phyloP scores from a whole-genome alignment of 257 asterid genomes.

The Jasminum sambac region DNA sequence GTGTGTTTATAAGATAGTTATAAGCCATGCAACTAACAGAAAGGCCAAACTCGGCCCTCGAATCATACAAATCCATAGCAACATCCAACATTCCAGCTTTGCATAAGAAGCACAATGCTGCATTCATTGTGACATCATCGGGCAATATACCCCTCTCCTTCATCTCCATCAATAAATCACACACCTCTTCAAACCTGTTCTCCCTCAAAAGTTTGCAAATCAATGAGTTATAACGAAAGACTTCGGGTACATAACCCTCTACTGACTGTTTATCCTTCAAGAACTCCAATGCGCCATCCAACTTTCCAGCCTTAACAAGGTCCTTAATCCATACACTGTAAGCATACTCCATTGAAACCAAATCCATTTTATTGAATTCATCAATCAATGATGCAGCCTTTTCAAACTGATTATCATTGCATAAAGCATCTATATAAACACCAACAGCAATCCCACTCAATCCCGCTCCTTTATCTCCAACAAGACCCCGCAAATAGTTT shows the following conservation, averaged over 20 bases:
- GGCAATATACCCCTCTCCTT: constrained; percentile 53
- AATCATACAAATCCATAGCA: constrained; percentile 67
- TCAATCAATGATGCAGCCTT: constrained; percentile 56
- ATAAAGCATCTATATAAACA: constrained; percentile 60
- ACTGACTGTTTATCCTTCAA: constrained; percentile 52
- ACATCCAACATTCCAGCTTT: constrained; percentile 72
- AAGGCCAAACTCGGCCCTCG: constrained; percentile 63
- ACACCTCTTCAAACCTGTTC: constrained; percentile 66
- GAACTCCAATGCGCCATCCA: constrained; percentile 65
- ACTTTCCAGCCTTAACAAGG: constrained; percentile 61
- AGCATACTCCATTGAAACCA: constrained; percentile 48
- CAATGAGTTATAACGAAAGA: constrained; percentile 58
- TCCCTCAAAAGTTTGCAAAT: constrained; percentile 64
- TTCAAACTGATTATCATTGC: constrained; percentile 53
- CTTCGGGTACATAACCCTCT: constrained; percentile 67
- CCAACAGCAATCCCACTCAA: constrained; percentile 47
- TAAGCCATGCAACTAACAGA: constrained; percentile 73
- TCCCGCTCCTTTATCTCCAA: constrained; percentile 25
- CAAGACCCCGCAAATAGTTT: constrained; percentile 48
- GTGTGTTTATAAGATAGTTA: constrained; percentile 71
- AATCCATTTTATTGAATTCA: constrained; percentile 47
- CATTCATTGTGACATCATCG: constrained; percentile 67
- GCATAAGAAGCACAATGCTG: constrained; percentile 72
- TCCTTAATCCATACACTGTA: constrained; percentile 62
- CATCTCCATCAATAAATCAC: constrained; percentile 80